Conservation (phyloP, 768 basidiomycete species). For the Scleroderma bovista region DNA sequence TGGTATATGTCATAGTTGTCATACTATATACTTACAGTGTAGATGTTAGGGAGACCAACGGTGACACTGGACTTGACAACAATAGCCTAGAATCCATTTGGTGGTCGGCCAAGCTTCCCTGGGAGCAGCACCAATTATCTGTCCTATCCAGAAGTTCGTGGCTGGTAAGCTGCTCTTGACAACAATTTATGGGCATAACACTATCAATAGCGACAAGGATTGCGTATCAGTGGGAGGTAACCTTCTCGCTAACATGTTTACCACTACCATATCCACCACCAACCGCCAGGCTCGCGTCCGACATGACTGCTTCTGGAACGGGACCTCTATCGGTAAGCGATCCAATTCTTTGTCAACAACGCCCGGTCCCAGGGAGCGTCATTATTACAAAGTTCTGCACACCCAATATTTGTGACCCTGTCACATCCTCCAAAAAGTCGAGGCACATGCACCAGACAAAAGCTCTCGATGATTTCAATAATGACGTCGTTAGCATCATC, state of each 20-base stretch:
- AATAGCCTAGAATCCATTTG: slow-evolving; percentile 34
- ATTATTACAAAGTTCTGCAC: no score
- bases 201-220: not conserved
- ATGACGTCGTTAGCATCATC: no score
- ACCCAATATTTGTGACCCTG: no score
- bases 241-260: slow-evolving; percentile 24
- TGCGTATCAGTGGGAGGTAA: slow-evolving; percentile 1
- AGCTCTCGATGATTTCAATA: no score
- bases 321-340: no score
- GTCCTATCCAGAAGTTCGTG: slow-evolving; percentile 32
- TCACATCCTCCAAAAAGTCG: no score
- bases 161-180: slow-evolving; percentile 27
- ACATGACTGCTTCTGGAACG: slow-evolving; percentile 29
- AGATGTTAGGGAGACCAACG: slow-evolving; percentile 27
- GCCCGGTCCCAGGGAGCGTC: no score
- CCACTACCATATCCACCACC: slow-evolving; percentile 34
- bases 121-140: slow-evolving; percentile 28
- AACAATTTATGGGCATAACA: slow-evolving; percentile 18
- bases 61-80: slow-evolving; percentile 31
- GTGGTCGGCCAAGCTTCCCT: slow-evolving; percentile 34
- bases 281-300: slow-evolving; percentile 22
- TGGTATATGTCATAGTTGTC: not conserved
- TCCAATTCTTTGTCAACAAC: no score
- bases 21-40: slow-evolving; percentile 19
- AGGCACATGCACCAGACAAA: no score